A percentile compares a stretch with the other conserved stretches of the same genome.
phyloP scores from a whole-genome alignment of 2,329 filamentous ascomycete species.

The Penicillium verrucosum region DNA sequence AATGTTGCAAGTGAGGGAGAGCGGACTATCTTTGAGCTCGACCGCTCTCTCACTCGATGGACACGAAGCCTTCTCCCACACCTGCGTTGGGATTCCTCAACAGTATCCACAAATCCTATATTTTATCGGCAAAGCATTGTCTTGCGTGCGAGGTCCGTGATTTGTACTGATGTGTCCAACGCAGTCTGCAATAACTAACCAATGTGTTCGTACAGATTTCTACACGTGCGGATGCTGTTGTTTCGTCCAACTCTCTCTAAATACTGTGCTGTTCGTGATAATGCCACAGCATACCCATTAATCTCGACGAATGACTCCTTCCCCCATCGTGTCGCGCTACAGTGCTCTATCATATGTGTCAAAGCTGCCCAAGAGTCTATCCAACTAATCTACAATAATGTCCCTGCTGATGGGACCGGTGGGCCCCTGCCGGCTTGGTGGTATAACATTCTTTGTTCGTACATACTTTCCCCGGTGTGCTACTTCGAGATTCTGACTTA shows the following conservation, averaged over 20 bases:
- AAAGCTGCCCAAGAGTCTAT: slow-evolving; percentile 34
- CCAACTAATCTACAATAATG: slow-evolving; percentile 29
- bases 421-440: slow-evolving; percentile 38
- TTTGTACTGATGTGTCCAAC: not conserved
- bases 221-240: slow-evolving; percentile 35
- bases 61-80: slow-evolving; percentile 29
- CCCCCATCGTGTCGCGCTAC: slow-evolving; percentile 31
- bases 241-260: slow-evolving; percentile 33
- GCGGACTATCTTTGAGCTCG: slow-evolving; percentile 34
- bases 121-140: slow-evolving; percentile 35
- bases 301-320: slow-evolving; percentile 28
- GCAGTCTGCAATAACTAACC: not conserved
- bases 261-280: slow-evolving; percentile 31
- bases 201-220: slow-evolving; percentile 20
- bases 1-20: slow-evolving; percentile 24
- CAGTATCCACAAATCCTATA: slow-evolving; percentile 16
- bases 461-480: not conserved
- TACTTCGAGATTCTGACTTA: slow-evolving; percentile 4
- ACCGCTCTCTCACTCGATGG: slow-evolving; percentile 33
- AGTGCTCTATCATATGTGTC: slow-evolving; percentile 38
- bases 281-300: slow-evolving; percentile 13
- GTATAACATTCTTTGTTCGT: slow-evolving; percentile 38
- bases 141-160: slow-evolving; percentile 29
- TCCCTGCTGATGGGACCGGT: slow-evolving; percentile 26
- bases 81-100: slow-evolving; percentile 15